Evolutionary conservation across 108 stramenopile species (phyloP), one percentile per base, ranked within the genome.

Genomic region (Cyclotella choctawhatcheeana): DNA sequence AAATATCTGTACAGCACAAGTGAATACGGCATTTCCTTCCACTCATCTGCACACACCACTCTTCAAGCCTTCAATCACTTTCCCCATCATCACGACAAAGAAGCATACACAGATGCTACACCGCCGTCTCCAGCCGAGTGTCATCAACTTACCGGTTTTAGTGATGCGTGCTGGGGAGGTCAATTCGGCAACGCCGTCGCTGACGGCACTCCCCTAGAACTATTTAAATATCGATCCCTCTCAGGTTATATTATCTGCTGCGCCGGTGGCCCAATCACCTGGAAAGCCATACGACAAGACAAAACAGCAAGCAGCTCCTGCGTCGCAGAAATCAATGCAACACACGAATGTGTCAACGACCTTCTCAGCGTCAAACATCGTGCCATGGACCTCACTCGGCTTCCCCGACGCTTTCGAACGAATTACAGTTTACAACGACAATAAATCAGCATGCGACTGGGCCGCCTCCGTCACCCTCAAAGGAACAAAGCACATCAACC

Each of bases 361-460:
- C 48, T 50, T 3, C 17, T 4, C 4, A 50, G 48, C 17, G 18
- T 50, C 17, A n/a, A 18, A 13, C 17, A 17, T n/a, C 18, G 48
- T 7, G 48, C 48, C 18, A 10, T n/a, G 18, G 12, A 50, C n/a
- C n/a, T n/a, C n/a, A 18, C 48, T n/a, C 4, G 18, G 18, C 12
- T n/a, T 18, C 4, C 4, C 12, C 12, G 48, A 50, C 18, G 18
- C 48, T 4, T 50, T n/a, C 18, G n/a, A 18, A 4, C 48, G 18
- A 50, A 50, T n/a, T n/a, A 50, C 48, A 50, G 48, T 50, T 50
- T 50, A 50, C 48, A 50, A 50, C 17, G 18, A 18, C 48, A 50
- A 50, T n/a, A 50, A 50, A 18, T 7, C 48, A 18, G 48, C 18
- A 4, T 4, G 4, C 18, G 17, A 50, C 48, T 50, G 48, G 48